Evolutionary conservation across 1,139 yeast genomes (phyloP), one percentile per base, ranked within the genome.

Genomic region (Candida frijolesensis): DNA sequence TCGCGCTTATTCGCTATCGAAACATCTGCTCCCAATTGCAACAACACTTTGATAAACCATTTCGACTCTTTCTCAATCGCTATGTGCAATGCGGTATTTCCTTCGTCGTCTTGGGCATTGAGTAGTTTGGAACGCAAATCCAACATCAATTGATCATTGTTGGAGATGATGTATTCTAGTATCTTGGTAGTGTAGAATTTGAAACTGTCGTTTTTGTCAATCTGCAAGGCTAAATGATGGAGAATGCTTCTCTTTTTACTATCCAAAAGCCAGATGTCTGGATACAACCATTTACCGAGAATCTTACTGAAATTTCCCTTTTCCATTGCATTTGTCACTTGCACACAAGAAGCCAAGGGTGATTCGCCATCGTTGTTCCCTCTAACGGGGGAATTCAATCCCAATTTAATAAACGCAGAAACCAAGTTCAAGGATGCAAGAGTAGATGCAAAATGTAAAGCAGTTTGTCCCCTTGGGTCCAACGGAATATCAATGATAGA

Each of bases 51-150:
- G 18, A 90, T 88, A 54, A 94, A 84, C 68, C 92, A 85, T 57
- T 81, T 83, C 59, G 88, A 86, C 30, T 96, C 97, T 47, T 86
- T 80, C 61, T 96, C 85, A 0, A 96, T 95, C 0, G 98, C 97
- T 53, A 91, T 82, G 65, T 92, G 96, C 52, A 94, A 74, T 49
- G 94, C 84, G 0, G 96, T 90, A 62, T 92, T 96, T 39, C 98
- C 99, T 58, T 86, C 85, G 12, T 59, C 60, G 64, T 92, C 98
- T 57, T 85, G 87, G 2, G 84, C 79, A 63, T 92, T 89, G 27
- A 91, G 83, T 48, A 91, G 78, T 43, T 83, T 83, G 12, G 74
- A 70, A 66, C 87, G 80, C 55, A 90, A 83, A 58, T 83, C 78
- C n/a, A 81, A 76, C 47, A 92, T 73, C 30, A 79, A 73, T 45